Percentiles rank a stretch among this genome's conserved stretches.
phyloP scores from a whole-genome alignment of 2,329 filamentous ascomycete species.

The Penicillium sp. region DNA sequence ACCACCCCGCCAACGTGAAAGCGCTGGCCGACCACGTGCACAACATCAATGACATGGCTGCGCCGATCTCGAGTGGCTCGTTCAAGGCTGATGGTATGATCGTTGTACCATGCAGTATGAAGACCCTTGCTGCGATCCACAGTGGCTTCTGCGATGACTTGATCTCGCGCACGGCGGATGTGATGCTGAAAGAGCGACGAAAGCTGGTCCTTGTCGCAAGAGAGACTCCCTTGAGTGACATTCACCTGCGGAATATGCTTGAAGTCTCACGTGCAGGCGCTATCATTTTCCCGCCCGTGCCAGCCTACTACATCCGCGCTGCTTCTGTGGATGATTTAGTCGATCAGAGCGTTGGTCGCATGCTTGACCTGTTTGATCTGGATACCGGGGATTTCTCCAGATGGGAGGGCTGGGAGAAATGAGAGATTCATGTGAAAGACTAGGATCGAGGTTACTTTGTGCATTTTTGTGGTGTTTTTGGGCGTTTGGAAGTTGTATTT shows the following conservation, averaged over 20 bases:
- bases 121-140: constrained; percentile 49
- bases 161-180: constrained; percentile 50
- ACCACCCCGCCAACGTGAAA: constrained; percentile 38
- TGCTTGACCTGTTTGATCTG: constrained; percentile 50
- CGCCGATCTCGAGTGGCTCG: constrained; percentile 49
- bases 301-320: constrained; percentile 49
- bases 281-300: constrained; percentile 49
- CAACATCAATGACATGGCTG: constrained; percentile 48
- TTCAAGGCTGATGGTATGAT: constrained; percentile 52
- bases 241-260: constrained; percentile 52
- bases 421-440: background rate
- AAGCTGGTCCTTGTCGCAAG: constrained; percentile 44
- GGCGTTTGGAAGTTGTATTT: background rate
- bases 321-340: constrained; percentile 44
- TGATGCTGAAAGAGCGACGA: constrained; percentile 49
- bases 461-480: background rate
- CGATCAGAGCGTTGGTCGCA: constrained; percentile 50
- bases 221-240: constrained; percentile 52
- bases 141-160: constrained; percentile 49
- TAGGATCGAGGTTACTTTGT: background rate
- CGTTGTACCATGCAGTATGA: constrained; percentile 52
- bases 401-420: constrained; percentile 29
- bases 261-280: constrained; percentile 40
- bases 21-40: constrained; percentile 44
- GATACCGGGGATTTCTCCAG: constrained; percentile 42